These are phyloP conservation scores for Porphyrellus cyaneotinctus DNA, from an alignment of 768 basidiomycete genomes.

Conservation along the genomic window DNA sequence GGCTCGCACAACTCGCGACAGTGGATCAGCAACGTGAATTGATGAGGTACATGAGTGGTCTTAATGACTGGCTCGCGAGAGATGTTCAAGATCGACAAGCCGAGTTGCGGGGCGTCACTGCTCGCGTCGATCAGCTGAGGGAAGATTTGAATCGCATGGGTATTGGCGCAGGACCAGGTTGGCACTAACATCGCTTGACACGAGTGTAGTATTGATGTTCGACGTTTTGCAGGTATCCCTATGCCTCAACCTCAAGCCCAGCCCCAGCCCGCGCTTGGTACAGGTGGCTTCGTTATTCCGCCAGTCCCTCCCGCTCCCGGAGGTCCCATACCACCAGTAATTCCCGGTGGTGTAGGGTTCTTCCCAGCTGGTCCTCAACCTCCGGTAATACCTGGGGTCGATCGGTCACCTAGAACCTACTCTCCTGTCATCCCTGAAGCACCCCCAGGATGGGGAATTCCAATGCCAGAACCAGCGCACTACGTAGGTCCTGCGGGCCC, in stretches of 20 bases:
- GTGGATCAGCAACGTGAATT: constrained; percentile 77
- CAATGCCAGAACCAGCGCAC: constrained; percentile 24
- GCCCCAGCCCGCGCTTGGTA: constrained; percentile 7
- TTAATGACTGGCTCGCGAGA: constrained; percentile 76
- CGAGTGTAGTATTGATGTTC: not conserved
- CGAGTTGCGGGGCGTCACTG: constrained; percentile 63
- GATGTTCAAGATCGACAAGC: constrained; percentile 77
- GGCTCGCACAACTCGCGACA: constrained; percentile 65
- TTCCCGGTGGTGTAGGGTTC: constrained; percentile 21
- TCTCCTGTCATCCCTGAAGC: constrained; percentile 28
- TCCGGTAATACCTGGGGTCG: constrained; percentile 23
- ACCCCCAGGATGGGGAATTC: constrained; percentile 9
- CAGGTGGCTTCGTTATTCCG: constrained; percentile 20
- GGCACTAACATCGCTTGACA: constrained; percentile 6
- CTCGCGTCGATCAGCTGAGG: constrained; percentile 50
- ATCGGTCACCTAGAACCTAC: constrained; percentile 1
- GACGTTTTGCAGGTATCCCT: constrained; percentile 13
- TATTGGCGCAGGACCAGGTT: constrained; percentile 39
- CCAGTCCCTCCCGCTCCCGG: constrained; percentile 17
- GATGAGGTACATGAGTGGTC: constrained; percentile 70
- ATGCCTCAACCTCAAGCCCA: constrained; percentile 25
- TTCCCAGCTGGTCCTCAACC: constrained; percentile 15
- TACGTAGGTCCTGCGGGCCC: constrained; percentile 18
- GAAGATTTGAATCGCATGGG: constrained; percentile 44
- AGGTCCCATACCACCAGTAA: constrained; percentile 14